Percentiles rank a stretch among this genome's conserved stretches.
Evolutionary conservation across 371 early-diverging fungal species (phyloP).

Genomic region (Antonospora locustae): DNA sequence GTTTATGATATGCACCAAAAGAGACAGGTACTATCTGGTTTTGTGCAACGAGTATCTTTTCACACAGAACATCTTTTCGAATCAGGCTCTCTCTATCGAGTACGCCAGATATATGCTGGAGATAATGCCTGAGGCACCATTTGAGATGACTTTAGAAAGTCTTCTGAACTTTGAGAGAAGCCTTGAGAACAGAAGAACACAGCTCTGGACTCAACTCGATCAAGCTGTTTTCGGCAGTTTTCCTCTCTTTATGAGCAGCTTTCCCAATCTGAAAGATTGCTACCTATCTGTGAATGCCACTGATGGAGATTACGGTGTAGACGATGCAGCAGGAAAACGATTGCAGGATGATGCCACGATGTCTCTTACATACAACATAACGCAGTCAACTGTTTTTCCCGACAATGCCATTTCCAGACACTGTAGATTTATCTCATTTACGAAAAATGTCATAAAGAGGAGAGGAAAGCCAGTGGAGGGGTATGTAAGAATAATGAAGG

Average conservation of each 20-base stretch:
- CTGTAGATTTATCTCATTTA: constrained; percentile 40
- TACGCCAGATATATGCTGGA: constrained; percentile 50
- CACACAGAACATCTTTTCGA: not conserved
- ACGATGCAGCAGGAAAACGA: not conserved
- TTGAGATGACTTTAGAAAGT: constrained; percentile 6
- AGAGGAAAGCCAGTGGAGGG: constrained; percentile 22
- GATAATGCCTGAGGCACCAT: constrained; percentile 31
- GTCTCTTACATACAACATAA: constrained; percentile 24
- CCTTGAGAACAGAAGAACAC: constrained; percentile 15
- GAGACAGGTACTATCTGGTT: constrained; percentile 19
- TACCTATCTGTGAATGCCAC: not conserved
- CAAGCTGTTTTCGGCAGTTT: constrained; percentile 5
- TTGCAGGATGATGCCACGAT: constrained; percentile 6
- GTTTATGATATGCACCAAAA: constrained; percentile 13
- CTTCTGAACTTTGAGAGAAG: constrained; percentile 20
- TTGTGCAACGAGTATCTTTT: constrained; percentile 1
- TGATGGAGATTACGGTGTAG: not conserved
- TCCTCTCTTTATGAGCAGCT: constrained; percentile 10
- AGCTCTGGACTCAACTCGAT: constrained; percentile 1
- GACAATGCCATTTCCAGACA: constrained; percentile 46
- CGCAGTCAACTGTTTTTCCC: constrained; percentile 37
- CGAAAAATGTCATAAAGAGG: constrained; percentile 44
- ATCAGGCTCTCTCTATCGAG: constrained; percentile 15
- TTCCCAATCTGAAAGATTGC: constrained; percentile 16
- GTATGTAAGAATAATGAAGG: constrained; percentile 23